Evolutionary conservation across 352 stramenopile genomes (phyloP).

Genomic region (Phytophthora citricola): DNA sequence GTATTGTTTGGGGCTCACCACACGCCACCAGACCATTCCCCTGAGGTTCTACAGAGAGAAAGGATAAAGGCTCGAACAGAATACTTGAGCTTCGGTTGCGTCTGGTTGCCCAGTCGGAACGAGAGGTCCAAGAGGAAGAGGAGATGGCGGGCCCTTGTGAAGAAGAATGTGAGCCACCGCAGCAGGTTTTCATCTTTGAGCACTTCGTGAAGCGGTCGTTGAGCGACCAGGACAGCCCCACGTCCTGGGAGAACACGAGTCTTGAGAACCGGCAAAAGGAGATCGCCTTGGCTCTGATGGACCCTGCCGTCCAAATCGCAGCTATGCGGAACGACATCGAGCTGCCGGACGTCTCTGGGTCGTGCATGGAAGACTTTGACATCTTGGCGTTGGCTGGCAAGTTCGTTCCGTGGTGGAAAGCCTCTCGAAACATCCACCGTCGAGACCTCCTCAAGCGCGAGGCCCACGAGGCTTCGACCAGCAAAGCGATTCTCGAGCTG

Average conservation of each 20-base stretch:
- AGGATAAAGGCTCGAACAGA: slow-evolving; percentile 43
- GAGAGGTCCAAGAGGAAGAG: slow-evolving; percentile 39
- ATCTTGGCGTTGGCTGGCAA: slow-evolving; percentile 49
- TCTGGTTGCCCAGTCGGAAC: slow-evolving; percentile 34
- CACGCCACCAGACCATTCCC: slow-evolving; percentile 30
- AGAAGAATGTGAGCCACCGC: slow-evolving; percentile 15
- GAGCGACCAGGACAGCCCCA: slow-evolving; percentile 38
- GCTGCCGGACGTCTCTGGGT: slow-evolving; percentile 54
- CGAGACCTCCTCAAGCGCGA: slow-evolving; percentile 61
- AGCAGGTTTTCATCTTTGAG: slow-evolving; percentile 64
- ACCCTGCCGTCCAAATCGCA: slow-evolving; percentile 65
- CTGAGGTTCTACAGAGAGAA: slow-evolving; percentile 33
- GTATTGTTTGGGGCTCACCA: slow-evolving; percentile 53
- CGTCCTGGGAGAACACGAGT: slow-evolving; percentile 53
- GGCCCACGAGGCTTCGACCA: slow-evolving; percentile 48
- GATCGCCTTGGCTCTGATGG: slow-evolving; percentile 57
- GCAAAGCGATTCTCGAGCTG: slow-evolving; percentile 42
- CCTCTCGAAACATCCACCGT: slow-evolving; percentile 54
- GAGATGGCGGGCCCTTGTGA: slow-evolving; percentile 29
- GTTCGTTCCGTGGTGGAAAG: slow-evolving; percentile 71
- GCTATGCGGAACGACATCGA: slow-evolving; percentile 65
- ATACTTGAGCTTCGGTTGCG: slow-evolving; percentile 47
- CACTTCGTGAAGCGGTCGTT: slow-evolving; percentile 35
- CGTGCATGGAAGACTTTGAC: slow-evolving; percentile 49
- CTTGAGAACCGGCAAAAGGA: slow-evolving; percentile 52